Evolutionary conservation across 2,329 filamentous ascomycete genomes (phyloP).

Genomic region (Nemania sp.): DNA sequence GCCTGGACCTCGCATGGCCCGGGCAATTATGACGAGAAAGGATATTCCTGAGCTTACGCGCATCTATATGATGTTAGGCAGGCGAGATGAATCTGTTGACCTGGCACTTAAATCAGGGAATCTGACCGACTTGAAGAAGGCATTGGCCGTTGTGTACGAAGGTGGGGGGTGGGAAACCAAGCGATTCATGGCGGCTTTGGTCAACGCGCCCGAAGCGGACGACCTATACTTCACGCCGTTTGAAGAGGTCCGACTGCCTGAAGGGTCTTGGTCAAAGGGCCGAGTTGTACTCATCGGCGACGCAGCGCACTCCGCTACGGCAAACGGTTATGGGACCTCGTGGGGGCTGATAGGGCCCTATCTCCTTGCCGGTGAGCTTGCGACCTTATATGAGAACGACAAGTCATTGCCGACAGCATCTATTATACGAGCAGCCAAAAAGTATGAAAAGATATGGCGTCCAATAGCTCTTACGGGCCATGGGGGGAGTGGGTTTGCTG

Average conservation of each 20-base stretch:
- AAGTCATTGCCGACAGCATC: constrained; percentile 7
- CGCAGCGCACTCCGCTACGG: constrained; percentile 51
- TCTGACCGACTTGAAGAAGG: constrained; percentile 45
- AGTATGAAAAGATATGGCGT: constrained; percentile 31
- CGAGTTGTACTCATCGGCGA: constrained; percentile 54
- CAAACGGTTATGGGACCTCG: constrained; percentile 52
- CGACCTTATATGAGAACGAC: constrained; percentile 19
- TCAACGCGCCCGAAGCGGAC: constrained; percentile 39
- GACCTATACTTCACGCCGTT: constrained; percentile 51
- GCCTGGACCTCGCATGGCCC: constrained; percentile 7
- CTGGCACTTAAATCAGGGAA: constrained; percentile 28
- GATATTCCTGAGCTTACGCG: constrained; percentile 30
- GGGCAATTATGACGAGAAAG: constrained; percentile 27
- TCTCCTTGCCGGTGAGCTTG: constrained; percentile 54
- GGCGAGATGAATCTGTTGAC: constrained; percentile 14
- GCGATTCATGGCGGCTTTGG: constrained; percentile 44
- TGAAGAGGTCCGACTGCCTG: constrained; percentile 45
- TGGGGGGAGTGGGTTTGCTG: constrained; percentile 6
- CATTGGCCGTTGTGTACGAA: constrained; percentile 46
- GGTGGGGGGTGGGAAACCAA: constrained; percentile 52
- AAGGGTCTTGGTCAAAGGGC: constrained; percentile 34
- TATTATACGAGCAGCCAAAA: constrained; percentile 15
- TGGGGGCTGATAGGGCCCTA: constrained; percentile 53
- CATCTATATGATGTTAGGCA: constrained; percentile 17
- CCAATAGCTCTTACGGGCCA: constrained; percentile 31